Evolutionary conservation across 2,329 filamentous ascomycete species (phyloP).

Genomic region (Nemania bipapillata): DNA sequence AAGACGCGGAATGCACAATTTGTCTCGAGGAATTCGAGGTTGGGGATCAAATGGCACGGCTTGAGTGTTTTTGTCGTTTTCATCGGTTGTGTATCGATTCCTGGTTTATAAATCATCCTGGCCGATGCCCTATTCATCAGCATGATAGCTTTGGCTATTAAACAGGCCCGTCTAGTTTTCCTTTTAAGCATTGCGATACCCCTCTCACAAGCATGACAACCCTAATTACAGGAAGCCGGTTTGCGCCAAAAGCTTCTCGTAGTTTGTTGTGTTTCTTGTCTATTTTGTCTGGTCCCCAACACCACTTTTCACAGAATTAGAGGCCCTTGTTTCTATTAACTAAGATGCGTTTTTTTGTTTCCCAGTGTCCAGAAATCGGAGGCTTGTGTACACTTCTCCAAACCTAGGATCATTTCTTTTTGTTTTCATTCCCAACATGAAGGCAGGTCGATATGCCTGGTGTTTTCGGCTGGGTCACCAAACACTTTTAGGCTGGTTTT

Average conservation of each 20-base stretch:
- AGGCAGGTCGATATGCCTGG: slow-evolving; percentile 9
- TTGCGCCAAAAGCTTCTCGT: slow-evolving; percentile 10
- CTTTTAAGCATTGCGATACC: slow-evolving; percentile 19
- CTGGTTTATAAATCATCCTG: slow-evolving; percentile 72
- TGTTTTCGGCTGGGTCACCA: slow-evolving; percentile 23
- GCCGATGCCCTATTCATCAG: slow-evolving; percentile 73
- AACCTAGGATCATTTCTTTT: slow-evolving; percentile 4
- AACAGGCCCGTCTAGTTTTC: slow-evolving; percentile 24
- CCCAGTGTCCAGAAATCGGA: background rate
- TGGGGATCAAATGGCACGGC: slow-evolving; percentile 70
- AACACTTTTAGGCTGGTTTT: background rate
- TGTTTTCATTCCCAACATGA: background rate
- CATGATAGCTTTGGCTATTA: slow-evolving; percentile 69
- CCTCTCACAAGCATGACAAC: slow-evolving; percentile 10
- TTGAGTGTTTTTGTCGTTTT: slow-evolving; percentile 74
- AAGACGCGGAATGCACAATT: slow-evolving; percentile 74
- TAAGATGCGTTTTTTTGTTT: slow-evolving; percentile 6
- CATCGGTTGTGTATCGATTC: slow-evolving; percentile 69
- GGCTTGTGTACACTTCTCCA: background rate
- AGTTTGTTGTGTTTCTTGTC: background rate
- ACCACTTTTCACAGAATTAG: background rate
- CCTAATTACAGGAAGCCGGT: background rate
- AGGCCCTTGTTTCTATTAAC: background rate
- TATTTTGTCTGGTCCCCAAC: background rate
- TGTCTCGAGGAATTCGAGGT: slow-evolving; percentile 74